phyloP scores from a whole-genome alignment of 352 stramenopile species.

The Phytophthora ramorum region DNA sequence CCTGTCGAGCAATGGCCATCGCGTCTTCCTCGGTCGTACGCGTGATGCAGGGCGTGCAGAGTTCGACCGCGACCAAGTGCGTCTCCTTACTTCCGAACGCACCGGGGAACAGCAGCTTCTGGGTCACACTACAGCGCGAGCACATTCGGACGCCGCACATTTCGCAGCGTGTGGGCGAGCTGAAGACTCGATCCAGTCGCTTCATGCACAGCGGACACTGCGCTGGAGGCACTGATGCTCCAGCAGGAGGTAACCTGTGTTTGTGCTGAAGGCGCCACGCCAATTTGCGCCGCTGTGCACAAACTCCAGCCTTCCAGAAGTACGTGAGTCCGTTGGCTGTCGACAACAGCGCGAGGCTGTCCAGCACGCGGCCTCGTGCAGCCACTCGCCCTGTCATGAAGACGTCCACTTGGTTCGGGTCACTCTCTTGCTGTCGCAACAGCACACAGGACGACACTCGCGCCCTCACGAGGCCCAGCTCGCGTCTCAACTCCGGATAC shows the following conservation, averaged over 20 bases:
- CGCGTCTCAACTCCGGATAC: constrained; percentile 33
- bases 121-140: constrained; percentile 33
- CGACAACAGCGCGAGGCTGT: constrained; percentile 47
- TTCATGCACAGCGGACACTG: constrained; percentile 27
- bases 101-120: constrained; percentile 35
- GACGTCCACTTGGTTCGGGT: constrained; percentile 45
- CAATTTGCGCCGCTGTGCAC: constrained; percentile 37
- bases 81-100: constrained; percentile 29
- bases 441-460: constrained; percentile 54
- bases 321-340: constrained; percentile 43
- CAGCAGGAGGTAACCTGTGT: constrained; percentile 10
- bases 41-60: constrained; percentile 36
- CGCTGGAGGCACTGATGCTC: constrained; percentile 7
- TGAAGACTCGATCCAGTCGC: constrained; percentile 23
- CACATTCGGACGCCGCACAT: constrained; percentile 43
- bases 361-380: constrained; percentile 47
- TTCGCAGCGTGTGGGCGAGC: constrained; percentile 30
- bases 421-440: constrained; percentile 27
- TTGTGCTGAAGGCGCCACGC: constrained; percentile 50
- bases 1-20: constrained; percentile 32
- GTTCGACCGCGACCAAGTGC: constrained; percentile 25
- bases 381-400: constrained; percentile 56
- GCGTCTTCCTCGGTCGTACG: constrained; percentile 31
- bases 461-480: constrained; percentile 44
- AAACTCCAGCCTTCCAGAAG: constrained; percentile 43